A percentile compares a stretch with the other conserved stretches of the same genome.
Evolutionary conservation across 108 stramenopile species (phyloP).

Genomic region (Nannochloropsis salina): DNA sequence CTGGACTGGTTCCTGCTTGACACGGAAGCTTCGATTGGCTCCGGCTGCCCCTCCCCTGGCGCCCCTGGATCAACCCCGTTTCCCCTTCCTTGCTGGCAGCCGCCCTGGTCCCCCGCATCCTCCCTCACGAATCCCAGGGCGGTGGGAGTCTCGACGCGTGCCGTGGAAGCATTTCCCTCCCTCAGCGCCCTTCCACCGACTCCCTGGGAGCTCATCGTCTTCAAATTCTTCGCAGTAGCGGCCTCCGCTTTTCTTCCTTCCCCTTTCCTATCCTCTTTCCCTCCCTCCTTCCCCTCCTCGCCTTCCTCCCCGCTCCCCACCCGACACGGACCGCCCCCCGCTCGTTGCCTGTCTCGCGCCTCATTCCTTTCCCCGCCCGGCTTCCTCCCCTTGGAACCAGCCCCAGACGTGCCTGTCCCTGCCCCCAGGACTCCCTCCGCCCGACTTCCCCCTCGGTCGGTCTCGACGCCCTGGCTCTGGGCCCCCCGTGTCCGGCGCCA

Average conservation of each 20-base stretch:
- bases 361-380: background rate
- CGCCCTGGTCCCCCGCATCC: too few species aligned
- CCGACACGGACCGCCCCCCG: background rate
- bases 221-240: too few species aligned
- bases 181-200: too few species aligned
- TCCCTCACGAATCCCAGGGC: too few species aligned
- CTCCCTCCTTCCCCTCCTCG: background rate
- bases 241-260: background rate
- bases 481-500: too few species aligned
- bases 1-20: background rate
- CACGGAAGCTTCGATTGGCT: background rate
- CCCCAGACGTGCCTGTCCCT: too few species aligned
- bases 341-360: background rate
- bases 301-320: background rate
- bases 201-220: too few species aligned
- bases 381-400: background rate
- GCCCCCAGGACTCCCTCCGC: background rate
- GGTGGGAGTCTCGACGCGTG: too few species aligned
- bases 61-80: too few species aligned
- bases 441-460: background rate
- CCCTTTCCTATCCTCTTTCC: background rate
- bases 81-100: too few species aligned
- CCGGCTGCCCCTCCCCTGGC: too few species aligned
- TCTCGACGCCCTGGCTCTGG: background rate
- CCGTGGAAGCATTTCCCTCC: too few species aligned